These are phyloP conservation scores for Leccinum insolens DNA, from an alignment of 1,284 basidiomycete species.

Conservation along the genomic window DNA sequence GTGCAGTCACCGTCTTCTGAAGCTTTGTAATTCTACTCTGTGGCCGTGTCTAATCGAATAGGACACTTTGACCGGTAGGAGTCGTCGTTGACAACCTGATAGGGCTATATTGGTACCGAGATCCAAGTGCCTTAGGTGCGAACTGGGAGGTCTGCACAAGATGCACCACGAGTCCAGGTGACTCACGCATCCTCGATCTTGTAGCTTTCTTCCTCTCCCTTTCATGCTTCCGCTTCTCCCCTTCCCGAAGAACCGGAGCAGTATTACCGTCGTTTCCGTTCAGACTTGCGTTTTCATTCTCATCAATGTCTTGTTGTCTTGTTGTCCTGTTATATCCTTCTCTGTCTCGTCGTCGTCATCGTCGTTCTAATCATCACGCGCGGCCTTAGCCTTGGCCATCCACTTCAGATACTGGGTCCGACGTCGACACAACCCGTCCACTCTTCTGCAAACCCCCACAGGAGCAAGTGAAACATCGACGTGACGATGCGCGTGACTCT, in stretches of 20 bases:
- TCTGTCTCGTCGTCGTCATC: background rate
- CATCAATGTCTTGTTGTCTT: too few species aligned
- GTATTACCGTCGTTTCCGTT: too few species aligned
- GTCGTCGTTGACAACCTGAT: too few species aligned
- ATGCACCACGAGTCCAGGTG: background rate
- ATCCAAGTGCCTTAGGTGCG: background rate
- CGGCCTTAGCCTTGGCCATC: slow-evolving; percentile 12
- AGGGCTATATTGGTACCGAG: too few species aligned
- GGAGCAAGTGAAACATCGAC: too few species aligned
- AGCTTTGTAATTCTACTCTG: too few species aligned
- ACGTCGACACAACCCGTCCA: background rate
- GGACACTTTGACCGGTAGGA: background rate
- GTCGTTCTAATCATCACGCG: slow-evolving; percentile 43
- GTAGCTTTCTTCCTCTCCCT: slow-evolving; percentile 33
- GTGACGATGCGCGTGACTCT: too few species aligned
- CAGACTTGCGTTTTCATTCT: too few species aligned
- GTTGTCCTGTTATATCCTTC: too few species aligned
- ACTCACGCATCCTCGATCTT: slow-evolving; percentile 48
- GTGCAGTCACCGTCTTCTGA: background rate
- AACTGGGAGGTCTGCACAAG: slow-evolving; percentile 7
- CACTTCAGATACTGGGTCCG: background rate
- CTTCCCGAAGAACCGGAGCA: background rate
- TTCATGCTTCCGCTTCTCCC: slow-evolving; percentile 2
- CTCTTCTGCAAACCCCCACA: background rate
- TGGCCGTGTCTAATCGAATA: too few species aligned